Evolutionary conservation across 495 filamentous ascomycete species (phyloP), one percentile per base, ranked within the genome.

Genomic region (Lasiosphaeriaceae sp.): DNA sequence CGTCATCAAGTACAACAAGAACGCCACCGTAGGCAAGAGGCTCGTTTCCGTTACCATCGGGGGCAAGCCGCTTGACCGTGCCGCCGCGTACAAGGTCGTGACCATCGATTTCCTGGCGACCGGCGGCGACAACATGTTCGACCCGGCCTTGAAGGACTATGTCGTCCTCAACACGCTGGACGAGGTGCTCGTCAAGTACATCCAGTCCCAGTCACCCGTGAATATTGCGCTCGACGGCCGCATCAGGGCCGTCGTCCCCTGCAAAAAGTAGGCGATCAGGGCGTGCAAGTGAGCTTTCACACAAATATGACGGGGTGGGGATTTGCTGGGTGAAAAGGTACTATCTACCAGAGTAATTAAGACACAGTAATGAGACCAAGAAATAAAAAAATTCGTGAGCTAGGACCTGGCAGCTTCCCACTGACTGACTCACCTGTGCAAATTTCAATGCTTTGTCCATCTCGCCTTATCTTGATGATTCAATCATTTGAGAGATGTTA

Each of bases 111-210:
- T 84, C 50, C 24, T 85, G 3, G 77, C 80, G 0, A 68, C 66
- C 0, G 80, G 81, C 8, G 83, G 81, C 11, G 82, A 85, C 53
- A 84, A 83, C 54, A 77, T 80, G 54, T 67, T 81, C 54, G 55
- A 62, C 8, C 64, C 70, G 14, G 26, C 69, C 0, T 60, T 63
- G 23, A 57, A 66, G 23, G 69, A 69, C 24, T 54, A 76, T 8
- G 70, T 75, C 12, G 54, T 69, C 1, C 66, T 84, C 0, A 75
- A 83, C 57, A 78, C 76, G 0, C 66, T 81, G 55, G 80, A 82
- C 49, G 72, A 82, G 60, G 80, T 83, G 1, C 61, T 83, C 11
- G 67, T 71, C 2, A 46, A 64, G 6, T 78, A 84, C 49, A 75
- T 85, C 45, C 22, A 63, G 29, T 66, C 66, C 20, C 49, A 61